phyloP scores from a whole-genome alignment of 1,139 yeast species.

The Debaryomycetaceae sp. region DNA sequence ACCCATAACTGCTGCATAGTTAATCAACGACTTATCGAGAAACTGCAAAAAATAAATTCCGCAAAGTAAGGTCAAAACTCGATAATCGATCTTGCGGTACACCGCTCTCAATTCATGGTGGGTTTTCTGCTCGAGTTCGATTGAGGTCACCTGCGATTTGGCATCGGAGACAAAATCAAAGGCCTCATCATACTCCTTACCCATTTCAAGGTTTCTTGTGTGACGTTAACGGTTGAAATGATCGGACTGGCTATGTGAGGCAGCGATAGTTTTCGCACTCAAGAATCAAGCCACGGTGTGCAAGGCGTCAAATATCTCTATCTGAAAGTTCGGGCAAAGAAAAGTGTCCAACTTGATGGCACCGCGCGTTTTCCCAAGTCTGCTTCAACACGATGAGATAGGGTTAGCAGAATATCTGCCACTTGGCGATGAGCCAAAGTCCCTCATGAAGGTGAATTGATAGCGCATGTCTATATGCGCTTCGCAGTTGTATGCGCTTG shows the following conservation, averaged over 20 bases:
- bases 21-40: slow-evolving; percentile 40
- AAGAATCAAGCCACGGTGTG: too few relatives aligned
- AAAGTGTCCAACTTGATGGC: too few relatives aligned
- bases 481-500: slow-evolving; percentile 4
- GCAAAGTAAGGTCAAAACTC: slow-evolving; percentile 31
- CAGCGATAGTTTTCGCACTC: too few relatives aligned
- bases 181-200: slow-evolving; percentile 7
- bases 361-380: too few relatives aligned
- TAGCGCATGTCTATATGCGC: slow-evolving; percentile 6
- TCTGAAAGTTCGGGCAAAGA: too few relatives aligned
- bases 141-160: slow-evolving; percentile 2
- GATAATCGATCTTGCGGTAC: slow-evolving; percentile 23
- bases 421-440: too few relatives aligned
- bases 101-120: slow-evolving; percentile 2
- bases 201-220: slow-evolving; percentile 1
- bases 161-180: slow-evolving; percentile 6
- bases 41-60: slow-evolving; percentile 41
- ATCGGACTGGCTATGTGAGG: too few relatives aligned
- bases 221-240: too few relatives aligned
- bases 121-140: background rate
- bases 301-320: too few relatives aligned
- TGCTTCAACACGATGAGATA: too few relatives aligned
- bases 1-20: slow-evolving; percentile 52
- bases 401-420: too few relatives aligned
- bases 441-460: slow-evolving; percentile 8